Conservation (phyloP, 1,284 basidiomycete species). For the Ustilago loliicola region DNA sequence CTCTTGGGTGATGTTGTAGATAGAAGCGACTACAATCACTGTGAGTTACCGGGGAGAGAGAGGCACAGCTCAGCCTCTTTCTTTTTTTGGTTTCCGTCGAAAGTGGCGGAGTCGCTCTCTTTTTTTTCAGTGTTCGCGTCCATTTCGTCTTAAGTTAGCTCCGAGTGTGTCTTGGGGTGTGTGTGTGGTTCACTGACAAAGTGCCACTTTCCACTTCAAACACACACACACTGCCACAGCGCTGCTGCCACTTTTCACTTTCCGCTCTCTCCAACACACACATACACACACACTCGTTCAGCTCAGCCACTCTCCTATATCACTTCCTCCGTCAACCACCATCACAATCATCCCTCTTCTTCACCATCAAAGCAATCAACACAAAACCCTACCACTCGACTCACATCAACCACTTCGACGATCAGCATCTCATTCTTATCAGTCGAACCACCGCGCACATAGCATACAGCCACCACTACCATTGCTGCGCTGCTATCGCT, state of each 20-base stretch:
- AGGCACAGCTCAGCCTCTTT: slow-evolving; percentile 7
- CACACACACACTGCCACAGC: not conserved
- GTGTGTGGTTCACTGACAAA: not conserved
- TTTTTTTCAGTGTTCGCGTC: not conserved
- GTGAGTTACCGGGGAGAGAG: not conserved
- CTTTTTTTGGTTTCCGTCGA: not conserved
- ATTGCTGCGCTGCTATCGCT: not conserved
- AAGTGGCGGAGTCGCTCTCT: slow-evolving; percentile 5
- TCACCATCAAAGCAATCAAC: not conserved
- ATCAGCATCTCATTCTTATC: not conserved
- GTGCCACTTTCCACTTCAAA: slow-evolving; percentile 1
- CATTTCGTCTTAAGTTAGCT: slow-evolving; percentile 6
- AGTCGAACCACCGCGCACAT: not conserved
- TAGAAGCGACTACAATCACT: not conserved
- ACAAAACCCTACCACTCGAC: not conserved
- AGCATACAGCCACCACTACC: not conserved
- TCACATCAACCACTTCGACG: not conserved
- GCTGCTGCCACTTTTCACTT: slow-evolving; percentile 1
- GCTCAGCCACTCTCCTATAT: slow-evolving; percentile 6
- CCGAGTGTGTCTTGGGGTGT: slow-evolving; percentile 13
- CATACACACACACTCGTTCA: not conserved
- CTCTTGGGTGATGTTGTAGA: not conserved
- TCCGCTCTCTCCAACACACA: not conserved
- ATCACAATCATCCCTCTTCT: not conserved
- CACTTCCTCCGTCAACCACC: slow-evolving; percentile 6